Evolutionary conservation across 202 grass and related monocot genomes (phyloP).

Genomic region (Brachypodium distachyon): DNA sequence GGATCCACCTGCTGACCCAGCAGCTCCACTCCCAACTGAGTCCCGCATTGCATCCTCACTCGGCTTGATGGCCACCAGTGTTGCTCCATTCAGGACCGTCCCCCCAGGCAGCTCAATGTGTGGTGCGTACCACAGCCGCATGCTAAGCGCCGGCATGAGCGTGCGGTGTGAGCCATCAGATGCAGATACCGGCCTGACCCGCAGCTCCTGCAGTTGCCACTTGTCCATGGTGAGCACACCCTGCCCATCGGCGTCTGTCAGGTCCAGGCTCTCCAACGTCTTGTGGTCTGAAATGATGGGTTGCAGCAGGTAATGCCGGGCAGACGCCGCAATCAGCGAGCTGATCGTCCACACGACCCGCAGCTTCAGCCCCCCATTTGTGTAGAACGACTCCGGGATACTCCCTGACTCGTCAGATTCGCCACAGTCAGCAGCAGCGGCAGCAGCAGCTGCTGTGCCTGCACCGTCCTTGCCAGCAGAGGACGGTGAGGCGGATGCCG

Average conservation of each 20-base stretch:
- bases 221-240: slow-evolving; percentile 80
- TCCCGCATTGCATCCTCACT: slow-evolving; percentile 41
- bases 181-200: slow-evolving; percentile 40
- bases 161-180: slow-evolving; percentile 58
- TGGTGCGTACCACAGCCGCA: slow-evolving; percentile 69
- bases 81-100: slow-evolving; percentile 64
- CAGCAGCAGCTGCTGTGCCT: not conserved
- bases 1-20: slow-evolving; percentile 17
- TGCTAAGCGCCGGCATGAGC: slow-evolving; percentile 71
- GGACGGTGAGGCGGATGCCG: slow-evolving; percentile 32
- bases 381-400: slow-evolving; percentile 64
- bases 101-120: slow-evolving; percentile 57
- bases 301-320: slow-evolving; percentile 71
- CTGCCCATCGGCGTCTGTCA: slow-evolving; percentile 71
- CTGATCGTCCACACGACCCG: slow-evolving; percentile 86
- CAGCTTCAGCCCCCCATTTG: slow-evolving; percentile 58
- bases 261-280: slow-evolving; percentile 57
- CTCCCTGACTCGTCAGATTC: slow-evolving; percentile 47
- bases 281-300: slow-evolving; percentile 64
- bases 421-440: slow-evolving; percentile 7
- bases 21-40: not conserved
- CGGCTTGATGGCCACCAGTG: slow-evolving; percentile 73
- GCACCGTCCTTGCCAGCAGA: not conserved
- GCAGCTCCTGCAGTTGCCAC: slow-evolving; percentile 52
- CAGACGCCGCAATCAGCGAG: slow-evolving; percentile 63